Evolutionary conservation across 192 early-diverging fungal species (phyloP).

Genomic region (Entomortierella beljakovae): DNA sequence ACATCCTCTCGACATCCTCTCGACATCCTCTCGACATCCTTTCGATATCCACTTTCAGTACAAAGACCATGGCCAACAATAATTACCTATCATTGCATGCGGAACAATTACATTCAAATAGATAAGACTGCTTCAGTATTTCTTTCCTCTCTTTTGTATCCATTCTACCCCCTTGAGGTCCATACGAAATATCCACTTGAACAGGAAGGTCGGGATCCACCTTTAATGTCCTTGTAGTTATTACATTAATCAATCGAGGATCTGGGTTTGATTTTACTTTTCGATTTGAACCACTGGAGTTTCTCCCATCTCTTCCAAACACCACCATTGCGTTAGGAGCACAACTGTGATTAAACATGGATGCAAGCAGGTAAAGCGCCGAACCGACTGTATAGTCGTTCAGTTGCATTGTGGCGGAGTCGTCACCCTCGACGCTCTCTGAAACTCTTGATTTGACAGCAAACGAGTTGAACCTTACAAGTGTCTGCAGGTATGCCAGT

Average conservation of each 20-base stretch:
- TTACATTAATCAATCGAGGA: constrained; percentile 37
- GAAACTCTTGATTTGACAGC: constrained; percentile 25
- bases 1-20: no score
- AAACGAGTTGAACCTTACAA: constrained; percentile 44
- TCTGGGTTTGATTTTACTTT: neutral
- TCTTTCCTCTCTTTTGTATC: constrained; percentile 18
- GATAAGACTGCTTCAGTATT: constrained; percentile 8
- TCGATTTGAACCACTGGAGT: no score
- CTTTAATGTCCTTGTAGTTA: constrained; percentile 20
- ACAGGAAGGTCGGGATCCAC: constrained; percentile 17
- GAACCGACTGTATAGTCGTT: constrained; percentile 34
- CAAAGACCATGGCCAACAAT: no score
- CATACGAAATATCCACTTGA: constrained; percentile 40
- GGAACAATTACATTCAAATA: constrained; percentile 51
- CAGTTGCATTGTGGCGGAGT: neutral
- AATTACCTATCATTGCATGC: constrained; percentile 45
- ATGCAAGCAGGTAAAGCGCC: constrained; percentile 33
- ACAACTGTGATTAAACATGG: constrained; percentile 53
- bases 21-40: no score
- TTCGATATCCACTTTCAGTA: no score
- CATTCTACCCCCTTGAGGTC: constrained; percentile 43
- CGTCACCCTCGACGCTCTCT: neutral
- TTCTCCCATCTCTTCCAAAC: constrained; percentile 22
- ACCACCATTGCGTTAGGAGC: constrained; percentile 43
- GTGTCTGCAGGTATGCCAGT: constrained; percentile 27